These are phyloP conservation scores for Aspergillus nidulans DNA, from an alignment of 495 filamentous ascomycete species.

Conservation along the genomic window DNA sequence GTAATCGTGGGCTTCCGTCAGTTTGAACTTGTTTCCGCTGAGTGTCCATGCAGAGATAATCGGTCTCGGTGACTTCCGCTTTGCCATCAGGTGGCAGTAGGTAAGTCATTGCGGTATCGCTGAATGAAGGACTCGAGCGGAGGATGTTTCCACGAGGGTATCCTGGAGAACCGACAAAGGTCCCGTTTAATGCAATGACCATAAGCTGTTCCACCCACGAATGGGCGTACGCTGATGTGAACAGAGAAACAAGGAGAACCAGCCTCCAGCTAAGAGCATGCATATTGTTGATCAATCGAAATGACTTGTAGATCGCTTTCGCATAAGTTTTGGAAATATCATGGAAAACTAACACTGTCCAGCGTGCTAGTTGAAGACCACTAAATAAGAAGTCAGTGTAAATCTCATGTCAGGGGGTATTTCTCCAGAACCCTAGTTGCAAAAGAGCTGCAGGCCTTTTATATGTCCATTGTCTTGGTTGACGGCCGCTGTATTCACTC, in stretches of 20 bases:
- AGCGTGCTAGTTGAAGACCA: slow-evolving; percentile 12
- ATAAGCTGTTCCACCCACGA: slow-evolving; percentile 73
- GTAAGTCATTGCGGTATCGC: slow-evolving; percentile 47
- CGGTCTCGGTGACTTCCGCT: slow-evolving; percentile 20
- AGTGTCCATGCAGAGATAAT: slow-evolving; percentile 50
- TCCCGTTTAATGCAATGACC: slow-evolving; percentile 68
- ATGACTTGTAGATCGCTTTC: background rate
- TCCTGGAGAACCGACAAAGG: slow-evolving; percentile 64
- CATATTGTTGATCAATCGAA: background rate
- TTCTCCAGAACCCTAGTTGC: background rate
- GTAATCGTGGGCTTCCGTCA: slow-evolving; percentile 54
- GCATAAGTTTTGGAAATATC: background rate
- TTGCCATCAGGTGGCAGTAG: slow-evolving; percentile 49
- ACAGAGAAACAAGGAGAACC: slow-evolving; percentile 29
- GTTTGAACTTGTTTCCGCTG: slow-evolving; percentile 53
- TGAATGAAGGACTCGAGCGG: slow-evolving; percentile 45
- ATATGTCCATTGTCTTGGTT: slow-evolving; percentile 12
- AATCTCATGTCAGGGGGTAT: background rate
- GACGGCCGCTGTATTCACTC: background rate
- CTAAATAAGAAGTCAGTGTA: slow-evolving; percentile 3
- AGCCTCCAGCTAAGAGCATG: slow-evolving; percentile 5
- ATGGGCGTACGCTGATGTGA: slow-evolving; percentile 49
- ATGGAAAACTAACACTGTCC: slow-evolving; percentile 13
- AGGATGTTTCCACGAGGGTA: slow-evolving; percentile 59
- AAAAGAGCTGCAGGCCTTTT: background rate